These are phyloP conservation scores for Musa beccarii DNA, from an alignment of 176 grass and related monocot genomes.

Conservation along the genomic window DNA sequence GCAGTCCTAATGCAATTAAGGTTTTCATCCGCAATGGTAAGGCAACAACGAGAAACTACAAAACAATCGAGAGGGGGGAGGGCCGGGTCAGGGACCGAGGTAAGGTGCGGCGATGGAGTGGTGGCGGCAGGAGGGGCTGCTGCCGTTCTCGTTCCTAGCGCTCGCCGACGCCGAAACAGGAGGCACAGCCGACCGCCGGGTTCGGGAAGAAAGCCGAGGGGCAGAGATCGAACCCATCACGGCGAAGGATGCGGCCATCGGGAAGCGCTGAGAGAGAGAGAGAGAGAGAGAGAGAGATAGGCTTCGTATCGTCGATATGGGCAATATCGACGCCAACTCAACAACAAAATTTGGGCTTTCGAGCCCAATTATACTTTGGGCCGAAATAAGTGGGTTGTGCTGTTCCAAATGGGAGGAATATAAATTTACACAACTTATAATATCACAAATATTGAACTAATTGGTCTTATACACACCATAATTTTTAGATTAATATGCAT, in stretches of 20 bases:
- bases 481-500: too few relatives aligned
- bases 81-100: neutral
- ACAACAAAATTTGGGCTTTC: neutral
- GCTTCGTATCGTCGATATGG: too few relatives aligned
- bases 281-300: neutral
- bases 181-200: neutral
- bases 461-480: too few relatives aligned
- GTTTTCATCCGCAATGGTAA: neutral
- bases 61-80: neutral
- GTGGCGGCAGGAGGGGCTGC: neutral
- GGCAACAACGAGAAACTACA: neutral
- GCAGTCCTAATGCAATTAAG: neutral
- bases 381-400: too few relatives aligned
- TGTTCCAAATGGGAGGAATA: too few relatives aligned
- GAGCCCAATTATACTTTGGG: neutral
- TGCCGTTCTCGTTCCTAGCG: neutral
- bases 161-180: neutral
- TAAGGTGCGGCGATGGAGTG: neutral
- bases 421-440: too few relatives aligned
- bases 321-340: neutral
- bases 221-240: neutral
- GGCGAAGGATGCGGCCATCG: conserved; percentile 3
- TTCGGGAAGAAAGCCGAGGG: neutral
- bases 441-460: too few relatives aligned
- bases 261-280: neutral